Conservation (phyloP, 306 rosid species). For the Vachellia pachyceras region DNA sequence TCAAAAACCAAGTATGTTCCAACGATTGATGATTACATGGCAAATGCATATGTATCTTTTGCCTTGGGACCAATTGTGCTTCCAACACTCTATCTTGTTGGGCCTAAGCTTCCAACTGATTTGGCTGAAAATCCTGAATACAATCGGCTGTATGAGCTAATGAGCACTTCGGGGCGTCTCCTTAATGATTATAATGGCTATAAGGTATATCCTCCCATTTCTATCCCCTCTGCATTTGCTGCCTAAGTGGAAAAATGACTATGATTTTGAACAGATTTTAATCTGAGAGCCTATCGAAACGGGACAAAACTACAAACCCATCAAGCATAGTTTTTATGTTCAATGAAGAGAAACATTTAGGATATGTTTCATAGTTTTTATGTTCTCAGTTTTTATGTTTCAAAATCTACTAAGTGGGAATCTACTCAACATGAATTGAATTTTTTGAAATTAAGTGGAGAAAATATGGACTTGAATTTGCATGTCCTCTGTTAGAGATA, state of each 20-base stretch:
- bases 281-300: background rate
- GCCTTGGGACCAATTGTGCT: conserved; percentile 87
- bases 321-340: background rate
- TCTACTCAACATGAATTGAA: background rate
- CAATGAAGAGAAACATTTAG: background rate
- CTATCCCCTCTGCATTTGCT: background rate
- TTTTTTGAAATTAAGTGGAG: no score
- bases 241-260: background rate
- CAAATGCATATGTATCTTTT: conserved; percentile 63
- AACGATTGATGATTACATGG: conserved; percentile 71
- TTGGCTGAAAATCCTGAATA: conserved; percentile 49
- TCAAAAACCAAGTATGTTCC: conserved; percentile 57
- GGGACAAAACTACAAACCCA: background rate
- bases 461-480: no score
- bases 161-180: conserved; percentile 75
- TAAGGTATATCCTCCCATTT: conserved; percentile 50
- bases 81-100: conserved; percentile 74
- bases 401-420: no score
- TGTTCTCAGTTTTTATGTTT: no score
- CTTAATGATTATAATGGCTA: conserved; percentile 69
- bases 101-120: conserved; percentile 69
- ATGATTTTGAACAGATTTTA: background rate
- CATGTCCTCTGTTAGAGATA: no score
- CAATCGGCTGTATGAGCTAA: conserved; percentile 54
- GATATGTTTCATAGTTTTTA: no score